A percentile compares a stretch with the other conserved stretches of the same genome.
Conservation (phyloP, 148 eudicot species). For the Drosera capensis region DNA sequence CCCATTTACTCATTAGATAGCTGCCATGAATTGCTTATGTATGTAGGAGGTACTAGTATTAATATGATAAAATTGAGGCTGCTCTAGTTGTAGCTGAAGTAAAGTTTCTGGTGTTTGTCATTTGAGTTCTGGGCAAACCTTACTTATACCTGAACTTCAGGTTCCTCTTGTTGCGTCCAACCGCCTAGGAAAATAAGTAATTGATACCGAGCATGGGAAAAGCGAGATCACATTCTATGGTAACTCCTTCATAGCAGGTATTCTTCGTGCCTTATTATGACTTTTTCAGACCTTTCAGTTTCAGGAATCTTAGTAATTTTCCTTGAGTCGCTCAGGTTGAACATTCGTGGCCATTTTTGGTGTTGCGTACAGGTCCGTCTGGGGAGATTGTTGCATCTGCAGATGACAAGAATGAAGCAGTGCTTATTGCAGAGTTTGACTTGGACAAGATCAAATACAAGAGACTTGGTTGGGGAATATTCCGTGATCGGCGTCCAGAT, state of each 20-base stretch:
- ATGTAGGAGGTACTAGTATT: too few relatives aligned
- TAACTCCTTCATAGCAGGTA: constrained; percentile 95
- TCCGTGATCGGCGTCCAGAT: constrained; percentile 91
- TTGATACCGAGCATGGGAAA: constrained; percentile 80
- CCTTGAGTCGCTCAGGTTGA: not conserved
- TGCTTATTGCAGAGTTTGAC: constrained; percentile 68
- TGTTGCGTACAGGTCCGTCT: constrained; percentile 43
- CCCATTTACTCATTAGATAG: too few relatives aligned
- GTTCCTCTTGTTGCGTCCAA: constrained; percentile 98
- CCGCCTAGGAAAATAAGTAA: constrained; percentile 77
- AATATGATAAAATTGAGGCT: not conserved
- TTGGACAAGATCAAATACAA: constrained; percentile 64
- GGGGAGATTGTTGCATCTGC: constrained; percentile 77
- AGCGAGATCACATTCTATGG: constrained; percentile 98
- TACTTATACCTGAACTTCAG: constrained; percentile 19
- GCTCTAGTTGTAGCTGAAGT: not conserved
- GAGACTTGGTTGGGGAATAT: constrained; percentile 85
- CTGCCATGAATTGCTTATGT: too few relatives aligned
- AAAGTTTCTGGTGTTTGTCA: not conserved
- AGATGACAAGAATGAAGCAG: constrained; percentile 74
- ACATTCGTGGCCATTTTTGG: not conserved
- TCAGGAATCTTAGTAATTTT: not conserved
- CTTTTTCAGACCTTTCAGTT: not conserved
- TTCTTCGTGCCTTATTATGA: not conserved
- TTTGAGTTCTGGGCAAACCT: not conserved